Percentiles rank a stretch among this genome's conserved stretches.
Conservation (phyloP, 176 grass and related monocot genomes). For the Zizania latifolia region DNA sequence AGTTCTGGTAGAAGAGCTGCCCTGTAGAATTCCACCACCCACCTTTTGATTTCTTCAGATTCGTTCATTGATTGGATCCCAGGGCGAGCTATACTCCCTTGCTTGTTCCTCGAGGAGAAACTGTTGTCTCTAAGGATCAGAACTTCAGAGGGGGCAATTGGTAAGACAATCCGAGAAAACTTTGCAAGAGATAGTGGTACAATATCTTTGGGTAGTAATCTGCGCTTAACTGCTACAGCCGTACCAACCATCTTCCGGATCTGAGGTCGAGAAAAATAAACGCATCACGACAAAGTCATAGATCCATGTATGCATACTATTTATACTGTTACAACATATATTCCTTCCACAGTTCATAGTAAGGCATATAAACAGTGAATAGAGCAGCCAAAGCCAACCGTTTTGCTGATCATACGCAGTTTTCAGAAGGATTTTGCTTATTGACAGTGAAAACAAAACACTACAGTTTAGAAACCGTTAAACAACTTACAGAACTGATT, state of each 20-base stretch:
- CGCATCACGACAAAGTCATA: neutral
- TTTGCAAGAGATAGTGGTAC: constrained; percentile 73
- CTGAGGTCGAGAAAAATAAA: constrained; percentile 42
- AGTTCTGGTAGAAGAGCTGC: constrained; percentile 58
- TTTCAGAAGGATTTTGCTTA: constrained; percentile 14
- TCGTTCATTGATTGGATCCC: constrained; percentile 61
- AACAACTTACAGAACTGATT: neutral
- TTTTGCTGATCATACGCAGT: neutral
- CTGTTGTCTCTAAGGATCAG: constrained; percentile 63
- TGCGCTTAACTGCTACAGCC: constrained; percentile 73
- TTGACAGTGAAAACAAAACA: neutral
- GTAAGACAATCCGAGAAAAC: constrained; percentile 84
- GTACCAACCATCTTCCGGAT: constrained; percentile 94
- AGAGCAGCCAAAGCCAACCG: neutral
- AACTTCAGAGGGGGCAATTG: constrained; percentile 85
- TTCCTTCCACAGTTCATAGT: neutral
- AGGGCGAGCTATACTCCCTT: constrained; percentile 53
- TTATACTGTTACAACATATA: neutral
- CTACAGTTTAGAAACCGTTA: neutral
- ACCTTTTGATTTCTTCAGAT: constrained; percentile 46
- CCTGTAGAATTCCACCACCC: constrained; percentile 56
- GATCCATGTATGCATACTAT: neutral
- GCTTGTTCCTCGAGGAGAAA: constrained; percentile 39
- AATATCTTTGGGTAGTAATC: constrained; percentile 70
- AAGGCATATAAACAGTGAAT: neutral